Evolutionary conservation across 345 rosid species (phyloP), one percentile per base, ranked within the genome.

Genomic region (Eucalyptus curtisii): DNA sequence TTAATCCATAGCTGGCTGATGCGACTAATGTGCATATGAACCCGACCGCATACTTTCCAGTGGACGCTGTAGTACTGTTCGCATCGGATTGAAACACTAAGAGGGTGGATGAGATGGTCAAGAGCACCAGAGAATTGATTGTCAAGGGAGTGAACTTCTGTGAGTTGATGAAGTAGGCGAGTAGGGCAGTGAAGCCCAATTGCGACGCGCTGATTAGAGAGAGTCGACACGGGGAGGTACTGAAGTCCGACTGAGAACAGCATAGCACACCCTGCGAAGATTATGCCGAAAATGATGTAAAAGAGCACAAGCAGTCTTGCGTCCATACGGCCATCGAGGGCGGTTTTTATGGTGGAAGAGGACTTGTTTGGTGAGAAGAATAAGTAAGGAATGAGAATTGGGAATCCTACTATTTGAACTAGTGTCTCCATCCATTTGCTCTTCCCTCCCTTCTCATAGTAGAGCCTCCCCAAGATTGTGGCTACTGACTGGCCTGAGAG

Each of bases 221-320:
- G 90, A 25, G 95, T 94, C 31, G 95, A 94, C 27, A 95, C 91
- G 0, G 95, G 98, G 87, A 95, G 92, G 90, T 93, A 91, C n/a
- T 86, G 88, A n/a, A 95, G 89, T 49, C 96, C 96, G 10, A 90
- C 81, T 25, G 95, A 95, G 86, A 91, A 94, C 22, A 93, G n/a
- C 64, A 91, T 90, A 85, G 91, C 88, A 10, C 24, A 15, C 50
- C 87, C 91, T 30, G 94, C 93, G 5, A 81, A 44, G 57, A 93
- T 85, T 2, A 93, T 88, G 89, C 95, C 94, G 24, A 92, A 86
- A 25, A 85, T n/a, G 14, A 91, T 52, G 84, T 95, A 93, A 85
- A 93, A 89, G 19, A 85, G 86, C 25, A 80, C 86, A 3, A 49
- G 86, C 87, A 86, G 8, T 6, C 61, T 50, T 33, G 66, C 10